Conservation (phyloP, 2,329 filamentous ascomycete species). For the Monilinia fructicola region DNA sequence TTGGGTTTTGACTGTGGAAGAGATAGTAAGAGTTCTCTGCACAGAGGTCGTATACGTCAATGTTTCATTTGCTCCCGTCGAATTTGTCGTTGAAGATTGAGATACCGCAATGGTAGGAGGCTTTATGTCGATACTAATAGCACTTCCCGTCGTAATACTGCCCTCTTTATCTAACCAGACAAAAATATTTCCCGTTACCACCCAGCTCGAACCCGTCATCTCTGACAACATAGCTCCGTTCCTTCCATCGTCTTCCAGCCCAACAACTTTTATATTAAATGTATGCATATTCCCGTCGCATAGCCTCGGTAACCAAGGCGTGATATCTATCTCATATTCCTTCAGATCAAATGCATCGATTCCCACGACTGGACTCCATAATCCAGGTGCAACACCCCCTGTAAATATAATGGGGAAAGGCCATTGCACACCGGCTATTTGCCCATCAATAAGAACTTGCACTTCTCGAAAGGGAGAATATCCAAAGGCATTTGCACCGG, state of each 20-base stretch:
- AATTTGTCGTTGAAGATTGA: background rate
- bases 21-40: background rate
- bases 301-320: slow-evolving; percentile 67
- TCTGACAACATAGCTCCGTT: slow-evolving; percentile 52
- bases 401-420: slow-evolving; percentile 79
- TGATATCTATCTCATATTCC: slow-evolving; percentile 77
- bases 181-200: slow-evolving; percentile 75
- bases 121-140: background rate
- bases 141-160: slow-evolving; percentile 25
- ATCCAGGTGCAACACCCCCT: slow-evolving; percentile 69
- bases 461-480: slow-evolving; percentile 73
- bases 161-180: slow-evolving; percentile 51
- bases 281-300: slow-evolving; percentile 62
- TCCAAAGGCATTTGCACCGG: slow-evolving; percentile 50
- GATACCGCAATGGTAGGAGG: background rate
- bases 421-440: slow-evolving; percentile 70
- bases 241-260: slow-evolving; percentile 52
- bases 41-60: background rate
- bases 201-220: slow-evolving; percentile 54
- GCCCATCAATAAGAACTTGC: slow-evolving; percentile 68
- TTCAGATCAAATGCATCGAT: slow-evolving; percentile 73
- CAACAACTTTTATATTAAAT: slow-evolving; percentile 64
- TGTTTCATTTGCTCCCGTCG: background rate
- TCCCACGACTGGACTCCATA: slow-evolving; percentile 74
- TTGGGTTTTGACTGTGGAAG: background rate